Base-by-base conservation (phyloP, 805 yeast species). In the Starmerella apis region DNA sequence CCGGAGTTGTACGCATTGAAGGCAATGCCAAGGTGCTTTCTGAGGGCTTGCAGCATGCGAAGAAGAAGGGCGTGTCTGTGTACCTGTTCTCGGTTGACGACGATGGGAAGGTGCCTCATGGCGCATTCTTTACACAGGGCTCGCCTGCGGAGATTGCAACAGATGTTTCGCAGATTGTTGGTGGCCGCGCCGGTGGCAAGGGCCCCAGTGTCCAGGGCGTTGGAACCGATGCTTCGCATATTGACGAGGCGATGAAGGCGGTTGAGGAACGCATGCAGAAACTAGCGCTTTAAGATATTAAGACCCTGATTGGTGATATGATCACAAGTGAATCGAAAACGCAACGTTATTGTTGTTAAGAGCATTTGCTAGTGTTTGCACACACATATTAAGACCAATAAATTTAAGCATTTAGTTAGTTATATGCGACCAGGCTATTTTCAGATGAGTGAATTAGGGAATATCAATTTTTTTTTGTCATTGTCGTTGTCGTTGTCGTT, bases 131-230 rank as follows among this genome's bases (percentile, higher is more conserved):
- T 46, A 84, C 87, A 35, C 69, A 81, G 56, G 87, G 87, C 58
- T 75, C 81, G 56, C 88, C 94, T 47, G 75, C 81, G 51, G 87
- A 78, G 25, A 74, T 87, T 58, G 94, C 94, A 28, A 68, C 74
- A 47, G 70, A 75, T 50, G 97, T 84, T 39, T 72, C 88, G 41
- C 68, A 71, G 32, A 71, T 74, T 60, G 79, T 92, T 59, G 99
- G 98, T 57, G 99, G 99, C 68, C 86, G 83, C 68, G 94, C 95
- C 51, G 99, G 99, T 71, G 99, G 99, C 68, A 92, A 86, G 70
- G 97, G 96, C 56, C 85, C 86, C 58, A 80, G 88, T 49, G 86
- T 86, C 60, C 98, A 92, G 72, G 99, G 99, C 69, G 83, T 86
- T 80, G 98, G 98, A 61, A 86, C 81, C 60, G 83, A 86, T 55